A percentile compares a stretch with the other conserved stretches of the same genome.
Conservation (phyloP, 2,329 filamentous ascomycete species). For the Ophiostoma sp. region DNA sequence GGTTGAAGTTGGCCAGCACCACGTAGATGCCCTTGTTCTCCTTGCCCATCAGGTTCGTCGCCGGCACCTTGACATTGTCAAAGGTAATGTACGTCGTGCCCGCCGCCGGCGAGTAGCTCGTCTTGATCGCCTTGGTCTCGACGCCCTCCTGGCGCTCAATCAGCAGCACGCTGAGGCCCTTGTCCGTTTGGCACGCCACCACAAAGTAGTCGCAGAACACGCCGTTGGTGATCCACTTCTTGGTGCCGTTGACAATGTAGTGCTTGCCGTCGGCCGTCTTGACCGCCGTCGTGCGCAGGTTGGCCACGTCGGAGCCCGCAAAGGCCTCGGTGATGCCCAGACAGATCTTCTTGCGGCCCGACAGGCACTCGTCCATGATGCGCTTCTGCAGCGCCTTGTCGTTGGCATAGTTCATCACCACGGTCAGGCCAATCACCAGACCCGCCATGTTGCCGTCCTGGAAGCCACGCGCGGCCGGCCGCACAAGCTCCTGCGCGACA, state of each 20-base stretch:
- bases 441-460: constrained; percentile 83
- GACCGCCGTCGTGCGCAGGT: constrained; percentile 69
- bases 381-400: constrained; percentile 61
- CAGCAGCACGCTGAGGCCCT: constrained; percentile 71
- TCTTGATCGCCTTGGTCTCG: constrained; percentile 74
- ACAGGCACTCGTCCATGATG: constrained; percentile 67
- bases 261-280: constrained; percentile 71
- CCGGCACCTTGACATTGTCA: constrained; percentile 81
- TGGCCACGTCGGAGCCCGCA: constrained; percentile 76
- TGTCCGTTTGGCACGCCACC: constrained; percentile 70
- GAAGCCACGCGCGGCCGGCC: constrained; percentile 71
- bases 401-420: constrained; percentile 71
- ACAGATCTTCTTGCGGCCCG: constrained; percentile 81
- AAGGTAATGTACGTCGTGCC: constrained; percentile 77
- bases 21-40: constrained; percentile 84
- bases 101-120: constrained; percentile 71
- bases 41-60: constrained; percentile 68
- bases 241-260: constrained; percentile 67
- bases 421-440: constrained; percentile 77
- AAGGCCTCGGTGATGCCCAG: constrained; percentile 86
- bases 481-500: constrained; percentile 64
- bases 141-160: constrained; percentile 69
- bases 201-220: constrained; percentile 81
- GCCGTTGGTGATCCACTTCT: constrained; percentile 71
- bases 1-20: constrained; percentile 83